Conservation (phyloP, 2,329 filamentous ascomycete species). For the Aspergillus hortae region DNA sequence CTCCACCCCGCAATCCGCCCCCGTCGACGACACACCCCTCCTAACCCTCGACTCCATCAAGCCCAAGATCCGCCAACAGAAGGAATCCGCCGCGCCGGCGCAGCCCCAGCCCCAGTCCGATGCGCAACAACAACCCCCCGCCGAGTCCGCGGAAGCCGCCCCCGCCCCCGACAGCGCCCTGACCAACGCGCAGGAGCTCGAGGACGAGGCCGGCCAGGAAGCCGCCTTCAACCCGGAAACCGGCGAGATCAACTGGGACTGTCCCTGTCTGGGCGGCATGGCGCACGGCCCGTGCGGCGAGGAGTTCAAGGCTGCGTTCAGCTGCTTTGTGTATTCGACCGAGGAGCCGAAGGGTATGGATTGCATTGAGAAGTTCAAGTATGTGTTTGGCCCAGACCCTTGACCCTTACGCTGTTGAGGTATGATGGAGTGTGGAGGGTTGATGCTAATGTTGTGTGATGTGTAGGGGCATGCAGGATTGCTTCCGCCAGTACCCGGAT, state of each 20-base stretch:
- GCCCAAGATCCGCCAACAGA: constrained; percentile 47
- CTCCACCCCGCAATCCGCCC: constrained; percentile 21
- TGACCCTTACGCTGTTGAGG: too few species aligned
- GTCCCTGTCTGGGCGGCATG: constrained; percentile 96
- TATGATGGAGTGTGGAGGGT: too few species aligned
- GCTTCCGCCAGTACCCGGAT: constrained; percentile 89
- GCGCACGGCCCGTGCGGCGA: constrained; percentile 92
- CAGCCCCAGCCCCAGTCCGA: constrained; percentile 1
- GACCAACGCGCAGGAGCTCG: constrained; percentile 54
- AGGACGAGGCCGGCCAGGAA: constrained; percentile 79
- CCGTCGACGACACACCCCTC: constrained; percentile 47
- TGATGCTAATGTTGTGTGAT: constrained; percentile 3
- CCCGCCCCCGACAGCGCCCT: constrained; percentile 18
- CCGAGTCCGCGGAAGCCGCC: constrained; percentile 5
- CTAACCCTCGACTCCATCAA: constrained; percentile 66
- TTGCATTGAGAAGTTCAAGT: constrained; percentile 98
- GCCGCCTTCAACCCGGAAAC: constrained; percentile 98
- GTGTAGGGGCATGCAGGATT: constrained; percentile 87
- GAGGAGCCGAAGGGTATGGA: constrained; percentile 98
- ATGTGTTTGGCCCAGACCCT: constrained; percentile 35
- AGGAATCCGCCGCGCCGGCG: constrained; percentile 14
- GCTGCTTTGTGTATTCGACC: constrained; percentile 94
- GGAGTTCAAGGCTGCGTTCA: constrained; percentile 92
- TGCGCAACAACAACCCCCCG: constrained; percentile 1
- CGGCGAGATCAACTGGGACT: constrained; percentile 99